Evolutionary conservation across 306 rosid genomes (phyloP).

Genomic region (Ziziphus jujuba): DNA sequence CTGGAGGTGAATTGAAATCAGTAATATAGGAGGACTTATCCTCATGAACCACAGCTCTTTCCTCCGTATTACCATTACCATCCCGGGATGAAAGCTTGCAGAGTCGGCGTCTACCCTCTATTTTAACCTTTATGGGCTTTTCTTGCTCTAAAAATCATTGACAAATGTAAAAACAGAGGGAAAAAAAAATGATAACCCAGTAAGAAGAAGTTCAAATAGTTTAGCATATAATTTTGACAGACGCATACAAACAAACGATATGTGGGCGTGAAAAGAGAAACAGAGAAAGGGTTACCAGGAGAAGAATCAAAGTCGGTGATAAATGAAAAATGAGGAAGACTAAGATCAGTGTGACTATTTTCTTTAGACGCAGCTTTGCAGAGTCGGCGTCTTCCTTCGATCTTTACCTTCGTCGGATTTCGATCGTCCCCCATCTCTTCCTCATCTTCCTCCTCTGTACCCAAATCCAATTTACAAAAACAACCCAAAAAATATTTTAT

Average conservation of each 20-base stretch:
- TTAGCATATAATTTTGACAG: not conserved
- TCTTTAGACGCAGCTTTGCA: slow-evolving; percentile 3
- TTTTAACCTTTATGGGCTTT: slow-evolving; percentile 54
- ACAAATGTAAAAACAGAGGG: not conserved
- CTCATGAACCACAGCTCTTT: slow-evolving; percentile 33
- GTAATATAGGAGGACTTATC: slow-evolving; percentile 32
- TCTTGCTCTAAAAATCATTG: slow-evolving; percentile 35
- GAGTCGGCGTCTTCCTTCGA: slow-evolving; percentile 17
- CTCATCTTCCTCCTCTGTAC: slow-evolving; percentile 10
- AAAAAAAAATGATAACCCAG: not conserved
- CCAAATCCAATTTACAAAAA: not conserved
- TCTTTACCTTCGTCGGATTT: slow-evolving; percentile 22
- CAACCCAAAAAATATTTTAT: not conserved
- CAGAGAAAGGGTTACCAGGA: slow-evolving; percentile 29
- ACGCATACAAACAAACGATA: not conserved
- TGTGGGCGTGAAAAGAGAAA: not conserved
- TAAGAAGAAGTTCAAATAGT: not conserved
- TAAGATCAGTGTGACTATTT: not conserved
- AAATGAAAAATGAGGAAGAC: slow-evolving; percentile 51
- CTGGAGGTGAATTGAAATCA: slow-evolving; percentile 59
- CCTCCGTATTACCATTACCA: slow-evolving; percentile 7
- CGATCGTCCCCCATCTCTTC: slow-evolving; percentile 21
- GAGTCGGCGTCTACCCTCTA: slow-evolving; percentile 76
- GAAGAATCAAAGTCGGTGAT: slow-evolving; percentile 46
- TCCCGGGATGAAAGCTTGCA: slow-evolving; percentile 56